Percentiles rank a stretch among this genome's conserved stretches.
Conservation (phyloP, 345 rosid genomes). For the Garcia nutans region DNA sequence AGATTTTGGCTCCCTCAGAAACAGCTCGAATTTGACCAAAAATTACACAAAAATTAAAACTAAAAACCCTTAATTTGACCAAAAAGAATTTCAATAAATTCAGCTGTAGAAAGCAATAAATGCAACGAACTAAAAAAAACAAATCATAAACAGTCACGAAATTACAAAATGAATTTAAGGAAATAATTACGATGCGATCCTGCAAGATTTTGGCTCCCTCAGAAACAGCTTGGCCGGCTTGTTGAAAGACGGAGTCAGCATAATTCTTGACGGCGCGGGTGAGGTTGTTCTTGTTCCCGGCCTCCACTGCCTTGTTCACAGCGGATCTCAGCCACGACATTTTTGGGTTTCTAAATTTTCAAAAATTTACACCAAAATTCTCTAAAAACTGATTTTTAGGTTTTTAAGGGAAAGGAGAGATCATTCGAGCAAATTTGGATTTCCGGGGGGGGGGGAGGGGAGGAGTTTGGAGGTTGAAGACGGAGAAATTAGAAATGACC, state of each 20-base stretch:
- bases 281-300: conserved; percentile 86
- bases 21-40: conserved; percentile 52
- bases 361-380: neutral
- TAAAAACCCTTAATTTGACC: neutral
- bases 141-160: neutral
- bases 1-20: conserved; percentile 90
- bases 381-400: neutral
- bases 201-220: conserved; percentile 96
- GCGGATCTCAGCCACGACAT: conserved; percentile 92
- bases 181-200: conserved; percentile 75
- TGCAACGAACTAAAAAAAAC: neutral
- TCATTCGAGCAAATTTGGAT: neutral
- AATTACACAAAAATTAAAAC: neutral
- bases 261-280: conserved; percentile 84
- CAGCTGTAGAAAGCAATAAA: neutral
- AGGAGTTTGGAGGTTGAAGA: conserved; percentile 5
- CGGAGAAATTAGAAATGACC: neutral
- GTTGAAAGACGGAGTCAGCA: conserved; percentile 94
- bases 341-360: neutral
- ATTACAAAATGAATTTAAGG: neutral
- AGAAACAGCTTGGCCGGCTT: conserved; percentile 94
- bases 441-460: neutral
- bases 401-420: neutral
- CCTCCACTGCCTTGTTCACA: conserved; percentile 93
- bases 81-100: neutral